Evolutionary conservation across 2,329 filamentous ascomycete species (phyloP).

Genomic region (Aspergillus hiratsukae): DNA sequence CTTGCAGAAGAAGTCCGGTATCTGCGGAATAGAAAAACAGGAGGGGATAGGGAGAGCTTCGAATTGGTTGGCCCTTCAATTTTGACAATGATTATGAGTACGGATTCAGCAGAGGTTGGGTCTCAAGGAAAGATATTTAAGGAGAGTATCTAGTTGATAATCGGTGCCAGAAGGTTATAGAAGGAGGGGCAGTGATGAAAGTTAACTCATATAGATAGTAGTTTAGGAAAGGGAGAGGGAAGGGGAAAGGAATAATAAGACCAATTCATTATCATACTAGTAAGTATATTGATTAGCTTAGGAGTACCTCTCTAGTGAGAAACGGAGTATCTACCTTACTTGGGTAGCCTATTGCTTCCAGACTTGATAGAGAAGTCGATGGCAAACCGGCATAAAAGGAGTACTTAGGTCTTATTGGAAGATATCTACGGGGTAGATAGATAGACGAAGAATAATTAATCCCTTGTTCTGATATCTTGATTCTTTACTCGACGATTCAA

Average conservation of each 20-base stretch:
- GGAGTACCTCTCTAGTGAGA: background rate
- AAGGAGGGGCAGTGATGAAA: slow-evolving; percentile 1
- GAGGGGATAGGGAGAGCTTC: slow-evolving; percentile 2
- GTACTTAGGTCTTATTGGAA: background rate
- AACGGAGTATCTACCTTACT: slow-evolving; percentile 5
- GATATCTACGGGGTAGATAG: background rate
- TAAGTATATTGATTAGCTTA: background rate
- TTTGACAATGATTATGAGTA: background rate
- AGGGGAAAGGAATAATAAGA: background rate
- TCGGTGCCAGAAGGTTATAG: background rate
- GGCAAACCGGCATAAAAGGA: background rate
- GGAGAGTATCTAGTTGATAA: background rate
- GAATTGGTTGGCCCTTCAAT: background rate
- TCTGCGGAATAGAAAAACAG: slow-evolving; percentile 11
- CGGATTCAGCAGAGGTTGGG: background rate
- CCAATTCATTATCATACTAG: background rate
- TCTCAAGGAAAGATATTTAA: background rate
- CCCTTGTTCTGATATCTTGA: background rate
- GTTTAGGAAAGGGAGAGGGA: slow-evolving; percentile 1
- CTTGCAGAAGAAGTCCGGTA: slow-evolving; percentile 17
- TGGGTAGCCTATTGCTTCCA: background rate
- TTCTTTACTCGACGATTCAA: background rate
- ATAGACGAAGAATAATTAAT: background rate
- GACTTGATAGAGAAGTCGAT: background rate
- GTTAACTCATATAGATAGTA: background rate